Conservation (phyloP, 345 rosid species). For the Salix suchowensis region DNA sequence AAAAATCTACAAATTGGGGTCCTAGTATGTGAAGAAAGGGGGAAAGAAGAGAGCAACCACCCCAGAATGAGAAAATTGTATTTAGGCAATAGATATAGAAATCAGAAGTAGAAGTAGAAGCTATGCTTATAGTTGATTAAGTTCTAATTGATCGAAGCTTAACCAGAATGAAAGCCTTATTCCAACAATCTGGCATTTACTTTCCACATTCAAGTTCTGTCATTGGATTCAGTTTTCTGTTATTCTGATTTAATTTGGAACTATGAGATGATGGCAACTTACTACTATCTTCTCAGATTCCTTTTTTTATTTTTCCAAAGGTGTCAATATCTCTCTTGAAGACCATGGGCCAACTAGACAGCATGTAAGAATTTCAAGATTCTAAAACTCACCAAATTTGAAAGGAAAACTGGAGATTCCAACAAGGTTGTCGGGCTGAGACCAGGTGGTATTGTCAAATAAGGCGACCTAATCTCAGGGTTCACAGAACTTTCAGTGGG, state of each 20-base stretch:
- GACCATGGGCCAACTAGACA: conserved; percentile 1
- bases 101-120: background rate
- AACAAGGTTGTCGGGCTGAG: conserved; percentile 31
- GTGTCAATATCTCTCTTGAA: background rate
- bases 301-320: background rate
- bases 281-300: background rate
- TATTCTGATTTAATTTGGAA: background rate
- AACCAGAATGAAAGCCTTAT: background rate
- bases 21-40: background rate
- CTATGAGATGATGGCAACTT: background rate
- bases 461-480: conserved; percentile 27
- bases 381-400: conserved; percentile 24
- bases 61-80: background rate
- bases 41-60: background rate
- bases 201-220: background rate
- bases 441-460: conserved; percentile 32
- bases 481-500: conserved; percentile 17
- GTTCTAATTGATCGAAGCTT: background rate
- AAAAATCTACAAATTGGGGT: background rate
- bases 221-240: background rate
- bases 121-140: background rate
- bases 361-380: background rate
- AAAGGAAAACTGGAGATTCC: conserved; percentile 32
- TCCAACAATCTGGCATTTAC: background rate
- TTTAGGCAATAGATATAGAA: background rate